These are phyloP conservation scores for Obelidium mucronatum DNA, from an alignment of 192 early-diverging fungal species.

Conservation along the genomic window DNA sequence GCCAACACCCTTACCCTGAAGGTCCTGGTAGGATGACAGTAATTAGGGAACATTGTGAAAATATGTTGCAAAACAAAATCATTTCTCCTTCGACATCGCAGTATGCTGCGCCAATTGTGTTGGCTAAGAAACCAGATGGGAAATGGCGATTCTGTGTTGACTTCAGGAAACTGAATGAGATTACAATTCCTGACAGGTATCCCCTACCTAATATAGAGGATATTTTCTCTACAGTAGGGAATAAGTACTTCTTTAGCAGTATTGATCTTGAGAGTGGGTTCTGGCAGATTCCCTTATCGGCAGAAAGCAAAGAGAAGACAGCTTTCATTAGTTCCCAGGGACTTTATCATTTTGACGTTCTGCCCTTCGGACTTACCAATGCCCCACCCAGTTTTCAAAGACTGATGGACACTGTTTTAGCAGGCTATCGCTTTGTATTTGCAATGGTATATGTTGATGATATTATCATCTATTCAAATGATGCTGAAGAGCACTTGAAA, in stretches of 20 bases:
- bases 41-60: constrained; percentile 11
- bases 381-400: constrained; percentile 45
- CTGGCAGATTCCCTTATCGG: constrained; percentile 41
- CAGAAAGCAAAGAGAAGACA: constrained; percentile 29
- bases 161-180: constrained; percentile 56
- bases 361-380: constrained; percentile 55
- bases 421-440: constrained; percentile 26
- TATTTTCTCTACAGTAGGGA: constrained; percentile 16
- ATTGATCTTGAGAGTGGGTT: constrained; percentile 54
- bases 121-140: constrained; percentile 60
- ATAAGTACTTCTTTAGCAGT: constrained; percentile 28
- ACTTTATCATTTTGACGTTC: constrained; percentile 42
- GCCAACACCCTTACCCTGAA: constrained; percentile 21
- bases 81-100: constrained; percentile 46
- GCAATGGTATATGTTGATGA: constrained; percentile 56
- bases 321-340: constrained; percentile 41
- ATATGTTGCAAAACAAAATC: constrained; percentile 42
- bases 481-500: constrained; percentile 45
- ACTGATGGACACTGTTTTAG: constrained; percentile 47
- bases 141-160: constrained; percentile 52
- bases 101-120: constrained; percentile 47
- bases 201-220: constrained; percentile 62
- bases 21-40: background rate
- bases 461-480: constrained; percentile 44
- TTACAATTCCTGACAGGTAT: constrained; percentile 54